phyloP scores from a whole-genome alignment of 257 asterid species.

The Osmanthus fragrans region DNA sequence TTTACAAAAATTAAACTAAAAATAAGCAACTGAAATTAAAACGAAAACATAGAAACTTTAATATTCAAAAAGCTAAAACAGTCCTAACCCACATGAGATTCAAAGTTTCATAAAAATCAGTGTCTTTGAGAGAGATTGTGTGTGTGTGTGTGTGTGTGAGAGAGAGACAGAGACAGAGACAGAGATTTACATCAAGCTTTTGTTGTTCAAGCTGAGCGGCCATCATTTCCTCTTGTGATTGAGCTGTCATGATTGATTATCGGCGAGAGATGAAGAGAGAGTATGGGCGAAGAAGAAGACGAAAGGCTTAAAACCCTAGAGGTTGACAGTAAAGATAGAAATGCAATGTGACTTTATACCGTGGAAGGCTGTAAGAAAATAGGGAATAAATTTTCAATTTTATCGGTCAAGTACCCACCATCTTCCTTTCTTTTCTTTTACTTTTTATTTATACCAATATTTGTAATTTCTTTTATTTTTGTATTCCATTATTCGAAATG shows the following conservation, averaged over 20 bases:
- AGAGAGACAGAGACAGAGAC: not conserved
- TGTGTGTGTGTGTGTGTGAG: not conserved
- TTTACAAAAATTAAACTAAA: not conserved
- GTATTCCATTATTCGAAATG: too few relatives aligned
- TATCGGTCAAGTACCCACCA: not conserved
- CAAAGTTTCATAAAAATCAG: not conserved
- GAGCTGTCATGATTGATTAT: slow-evolving; percentile 48
- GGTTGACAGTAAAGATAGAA: not conserved
- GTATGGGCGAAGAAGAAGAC: not conserved
- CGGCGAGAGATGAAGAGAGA: not conserved
- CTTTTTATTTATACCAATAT: too few relatives aligned
- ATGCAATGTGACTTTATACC: not conserved
- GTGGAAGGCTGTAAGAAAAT: not conserved
- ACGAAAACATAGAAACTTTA: not conserved
- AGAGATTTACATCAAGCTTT: slow-evolving; percentile 42
- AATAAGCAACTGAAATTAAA: not conserved
- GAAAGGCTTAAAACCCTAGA: slow-evolving; percentile 3
- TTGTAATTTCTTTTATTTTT: too few relatives aligned
- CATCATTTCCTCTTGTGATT: slow-evolving; percentile 51
- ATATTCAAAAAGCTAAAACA: not conserved
- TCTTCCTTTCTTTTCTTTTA: not conserved
- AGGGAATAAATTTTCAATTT: not conserved
- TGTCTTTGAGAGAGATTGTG: not conserved
- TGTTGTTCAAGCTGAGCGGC: slow-evolving; percentile 55
- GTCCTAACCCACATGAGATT: not conserved